Evolutionary conservation across 352 stramenopile species (phyloP), one percentile per base, ranked within the genome.

Genomic region (Halophytophthora batemanensis): DNA sequence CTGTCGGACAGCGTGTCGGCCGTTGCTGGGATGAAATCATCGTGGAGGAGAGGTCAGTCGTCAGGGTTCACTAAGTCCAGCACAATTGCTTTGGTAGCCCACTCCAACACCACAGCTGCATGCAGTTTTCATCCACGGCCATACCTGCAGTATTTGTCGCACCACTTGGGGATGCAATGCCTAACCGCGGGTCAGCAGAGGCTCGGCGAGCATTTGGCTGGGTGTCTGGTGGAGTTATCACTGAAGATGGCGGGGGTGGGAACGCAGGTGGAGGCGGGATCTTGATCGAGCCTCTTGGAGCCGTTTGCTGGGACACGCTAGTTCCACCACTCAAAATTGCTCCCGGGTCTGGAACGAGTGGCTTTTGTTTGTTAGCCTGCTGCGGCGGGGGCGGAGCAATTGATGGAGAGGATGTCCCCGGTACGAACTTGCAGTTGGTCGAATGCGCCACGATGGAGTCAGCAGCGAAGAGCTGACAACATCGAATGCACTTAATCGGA

Each of bases 401-500:
- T 37, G 35, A 4, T 43, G 44, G 17, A 35, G 60, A 5, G 6
- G 12, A 47, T 17, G 29, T 31, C 13, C 28, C 35, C 11, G 68
- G 66, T 2, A 78, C 61, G 25, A 72, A 82, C 35, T 83, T 88
- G 64, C 82, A 92, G 34, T 56, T 82, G 0, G 73, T 88, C 6
- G 77, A 87, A 49, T 92, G 82, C 1, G 72, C 66, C 34, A 89
- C 78, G 33, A 90, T 90, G 15, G 71, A 60, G 45, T 92, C 82
- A 0, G 82, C 78, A 13, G 82, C 75, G 43, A 90, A 89, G 31
- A 86, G 65, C 44, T 92, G 74, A 28, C 73, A 87, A 53, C 82
- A 92, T 17, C 82, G 82, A 62, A 89, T 90, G 38, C 82, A 90
- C 50, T 92, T 92, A 54, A 92, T 90, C 2, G 79, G 79, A 2